Conservation (phyloP, 345 rosid species). For the Aquilaria malaccensis region DNA sequence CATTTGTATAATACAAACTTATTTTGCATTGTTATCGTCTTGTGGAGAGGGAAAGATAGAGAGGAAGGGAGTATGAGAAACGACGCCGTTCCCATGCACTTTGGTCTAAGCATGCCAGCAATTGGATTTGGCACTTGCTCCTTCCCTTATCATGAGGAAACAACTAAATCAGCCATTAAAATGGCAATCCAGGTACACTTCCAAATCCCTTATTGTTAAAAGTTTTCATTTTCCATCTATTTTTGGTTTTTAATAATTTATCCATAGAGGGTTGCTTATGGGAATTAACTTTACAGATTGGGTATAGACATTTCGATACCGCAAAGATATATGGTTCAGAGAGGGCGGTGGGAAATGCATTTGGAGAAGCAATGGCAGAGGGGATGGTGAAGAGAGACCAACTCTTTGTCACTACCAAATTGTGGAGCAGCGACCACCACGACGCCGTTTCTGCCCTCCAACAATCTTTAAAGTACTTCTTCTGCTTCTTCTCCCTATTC, state of each 20-base stretch:
- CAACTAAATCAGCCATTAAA: conserved; percentile 51
- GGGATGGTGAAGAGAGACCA: conserved; percentile 42
- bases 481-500: neutral
- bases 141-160: conserved; percentile 29
- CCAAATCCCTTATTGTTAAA: neutral
- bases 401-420: conserved; percentile 70
- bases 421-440: conserved; percentile 81
- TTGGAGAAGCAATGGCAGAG: conserved; percentile 34
- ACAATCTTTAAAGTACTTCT: conserved; percentile 43
- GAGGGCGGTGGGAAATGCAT: conserved; percentile 69
- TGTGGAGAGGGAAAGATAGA: neutral
- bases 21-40: too few relatives aligned
- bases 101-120: conserved; percentile 57
- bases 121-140: conserved; percentile 82
- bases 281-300: conserved; percentile 39
- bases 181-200: conserved; percentile 59
- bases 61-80: conserved; percentile 25
- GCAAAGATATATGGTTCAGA: conserved; percentile 84
- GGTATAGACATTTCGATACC: conserved; percentile 88
- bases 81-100: conserved; percentile 42
- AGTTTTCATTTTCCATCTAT: neutral
- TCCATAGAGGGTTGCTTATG: neutral
- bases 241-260: neutral
- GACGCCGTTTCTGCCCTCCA: conserved; percentile 70
- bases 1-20: too few relatives aligned